Conservation (phyloP, 164 flowering plant species). For the Stephania japonica region DNA sequence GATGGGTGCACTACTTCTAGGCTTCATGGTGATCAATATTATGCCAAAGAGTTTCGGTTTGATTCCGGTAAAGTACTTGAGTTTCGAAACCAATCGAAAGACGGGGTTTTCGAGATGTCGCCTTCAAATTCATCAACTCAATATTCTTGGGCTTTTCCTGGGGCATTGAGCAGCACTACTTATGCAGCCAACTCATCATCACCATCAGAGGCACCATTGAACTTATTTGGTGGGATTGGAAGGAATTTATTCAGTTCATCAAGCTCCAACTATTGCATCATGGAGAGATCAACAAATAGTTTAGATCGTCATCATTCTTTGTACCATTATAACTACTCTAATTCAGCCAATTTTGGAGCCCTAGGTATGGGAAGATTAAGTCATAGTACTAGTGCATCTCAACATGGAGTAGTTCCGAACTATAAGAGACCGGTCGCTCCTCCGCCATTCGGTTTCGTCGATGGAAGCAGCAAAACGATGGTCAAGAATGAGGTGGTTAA, state of each 20-base stretch:
- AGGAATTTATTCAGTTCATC: slow-evolving; percentile 16
- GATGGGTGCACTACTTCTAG: slow-evolving; percentile 12
- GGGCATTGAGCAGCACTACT: not conserved
- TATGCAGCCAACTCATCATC: slow-evolving; percentile 13
- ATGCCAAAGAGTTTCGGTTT: slow-evolving; percentile 19
- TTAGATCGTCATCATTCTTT: slow-evolving; percentile 17
- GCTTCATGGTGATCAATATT: slow-evolving; percentile 12
- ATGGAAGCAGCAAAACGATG: slow-evolving; percentile 6
- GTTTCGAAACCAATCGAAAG: slow-evolving; percentile 24
- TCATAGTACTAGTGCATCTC: not conserved
- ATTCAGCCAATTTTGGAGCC: slow-evolving; percentile 21
- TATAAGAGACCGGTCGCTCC: slow-evolving; percentile 22
- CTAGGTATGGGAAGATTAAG: slow-evolving; percentile 10
- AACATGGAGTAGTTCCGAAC: slow-evolving; percentile 7
- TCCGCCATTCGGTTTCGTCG: slow-evolving; percentile 21
- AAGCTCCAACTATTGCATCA: slow-evolving; percentile 15
- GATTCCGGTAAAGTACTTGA: slow-evolving; percentile 24
- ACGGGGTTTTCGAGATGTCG: slow-evolving; percentile 21
- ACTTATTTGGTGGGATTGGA: slow-evolving; percentile 16
- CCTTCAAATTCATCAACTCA: slow-evolving; percentile 14
- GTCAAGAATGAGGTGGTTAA: slow-evolving; percentile 20
- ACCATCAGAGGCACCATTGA: slow-evolving; percentile 12
- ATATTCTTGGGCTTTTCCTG: slow-evolving; percentile 23
- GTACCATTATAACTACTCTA: slow-evolving; percentile 3
- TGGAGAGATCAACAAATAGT: slow-evolving; percentile 21